Percentiles rank a stretch among this genome's conserved stretches.
These are phyloP conservation scores for Leptographium flavum DNA, from an alignment of 2,329 filamentous ascomycete species.

Conservation along the genomic window DNA sequence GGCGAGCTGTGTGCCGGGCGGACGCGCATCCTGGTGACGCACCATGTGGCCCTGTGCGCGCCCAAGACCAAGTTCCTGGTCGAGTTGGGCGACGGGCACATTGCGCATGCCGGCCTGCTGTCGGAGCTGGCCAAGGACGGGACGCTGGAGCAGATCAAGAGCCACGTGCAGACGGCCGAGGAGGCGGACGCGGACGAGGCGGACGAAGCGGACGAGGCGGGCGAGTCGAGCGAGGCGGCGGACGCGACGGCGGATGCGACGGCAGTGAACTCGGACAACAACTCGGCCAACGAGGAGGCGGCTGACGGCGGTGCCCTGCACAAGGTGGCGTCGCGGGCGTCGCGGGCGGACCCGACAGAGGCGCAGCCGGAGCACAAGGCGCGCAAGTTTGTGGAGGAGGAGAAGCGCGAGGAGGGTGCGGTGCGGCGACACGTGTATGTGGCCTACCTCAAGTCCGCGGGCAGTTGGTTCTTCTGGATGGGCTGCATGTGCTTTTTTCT, in stretches of 20 bases:
- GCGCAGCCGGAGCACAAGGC: conserved; percentile 22
- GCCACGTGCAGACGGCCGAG: conserved; percentile 32
- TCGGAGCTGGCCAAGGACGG: conserved; percentile 48
- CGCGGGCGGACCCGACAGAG: conserved; percentile 16
- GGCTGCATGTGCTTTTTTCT: conserved; percentile 38
- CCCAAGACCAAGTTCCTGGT: conserved; percentile 61
- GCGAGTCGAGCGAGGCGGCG: conserved; percentile 24
- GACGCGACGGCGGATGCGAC: conserved; percentile 20
- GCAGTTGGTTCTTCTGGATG: conserved; percentile 46
- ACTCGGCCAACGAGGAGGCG: conserved; percentile 8
- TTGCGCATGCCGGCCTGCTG: conserved; percentile 49
- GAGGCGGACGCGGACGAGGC: conserved; percentile 33
- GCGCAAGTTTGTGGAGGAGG: conserved; percentile 64
- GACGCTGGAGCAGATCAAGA: conserved; percentile 41
- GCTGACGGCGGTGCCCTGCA: conserved; percentile 19
- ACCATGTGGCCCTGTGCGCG: conserved; percentile 60
- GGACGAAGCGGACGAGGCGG: conserved; percentile 33
- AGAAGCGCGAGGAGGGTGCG: conserved; percentile 55
- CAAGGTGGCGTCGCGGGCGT: conserved; percentile 7
- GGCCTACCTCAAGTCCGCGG: conserved; percentile 52
- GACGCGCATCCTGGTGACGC: conserved; percentile 67
- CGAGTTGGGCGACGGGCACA: conserved; percentile 53
- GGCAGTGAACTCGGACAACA: conserved; percentile 12
- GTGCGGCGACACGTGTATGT: conserved; percentile 54
- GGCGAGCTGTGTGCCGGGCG: conserved; percentile 55